Evolutionary conservation across 768 basidiomycete genomes (phyloP).

Genomic region (Suillus placidus): DNA sequence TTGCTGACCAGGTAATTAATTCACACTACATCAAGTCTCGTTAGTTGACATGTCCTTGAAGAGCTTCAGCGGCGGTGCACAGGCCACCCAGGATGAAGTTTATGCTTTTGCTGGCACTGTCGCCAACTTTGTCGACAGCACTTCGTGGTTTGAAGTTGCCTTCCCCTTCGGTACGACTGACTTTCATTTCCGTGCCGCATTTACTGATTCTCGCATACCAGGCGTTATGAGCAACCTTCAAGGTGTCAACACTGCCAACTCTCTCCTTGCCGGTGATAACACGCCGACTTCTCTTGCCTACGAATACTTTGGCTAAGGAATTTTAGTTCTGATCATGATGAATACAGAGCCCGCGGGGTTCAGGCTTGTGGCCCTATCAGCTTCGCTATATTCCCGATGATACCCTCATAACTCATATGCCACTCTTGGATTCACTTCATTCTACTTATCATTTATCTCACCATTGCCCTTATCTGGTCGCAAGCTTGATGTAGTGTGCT

Average conservation of each 20-base stretch:
- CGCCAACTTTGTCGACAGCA: constrained; percentile 48
- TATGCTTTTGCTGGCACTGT: constrained; percentile 50
- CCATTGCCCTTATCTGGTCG: constrained; percentile 10
- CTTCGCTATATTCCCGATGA: constrained; percentile 6
- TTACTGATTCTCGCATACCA: constrained; percentile 27
- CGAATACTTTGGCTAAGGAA: constrained; percentile 44
- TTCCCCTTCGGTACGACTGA: constrained; percentile 63
- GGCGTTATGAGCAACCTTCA: constrained; percentile 59
- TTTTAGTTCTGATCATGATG: background rate
- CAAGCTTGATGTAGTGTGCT: constrained; percentile 24
- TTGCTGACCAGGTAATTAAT: constrained; percentile 59
- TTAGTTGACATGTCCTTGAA: constrained; percentile 25
- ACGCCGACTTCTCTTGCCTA: constrained; percentile 55
- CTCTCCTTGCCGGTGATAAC: constrained; percentile 49
- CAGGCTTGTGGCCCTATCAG: constrained; percentile 9
- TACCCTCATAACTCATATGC: constrained; percentile 3
- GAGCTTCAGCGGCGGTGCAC: constrained; percentile 56
- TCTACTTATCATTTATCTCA: constrained; percentile 16
- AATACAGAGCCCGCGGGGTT: constrained; percentile 4
- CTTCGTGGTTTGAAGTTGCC: constrained; percentile 40
- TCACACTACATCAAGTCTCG: constrained; percentile 4
- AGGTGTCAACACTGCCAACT: constrained; percentile 58
- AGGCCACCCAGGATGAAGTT: constrained; percentile 45
- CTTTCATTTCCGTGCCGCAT: background rate
- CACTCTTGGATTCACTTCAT: constrained; percentile 24